A percentile compares a stretch with the other conserved stretches of the same genome.
Conservation (phyloP, 805 yeast species). For the Teunomyces atbi region DNA sequence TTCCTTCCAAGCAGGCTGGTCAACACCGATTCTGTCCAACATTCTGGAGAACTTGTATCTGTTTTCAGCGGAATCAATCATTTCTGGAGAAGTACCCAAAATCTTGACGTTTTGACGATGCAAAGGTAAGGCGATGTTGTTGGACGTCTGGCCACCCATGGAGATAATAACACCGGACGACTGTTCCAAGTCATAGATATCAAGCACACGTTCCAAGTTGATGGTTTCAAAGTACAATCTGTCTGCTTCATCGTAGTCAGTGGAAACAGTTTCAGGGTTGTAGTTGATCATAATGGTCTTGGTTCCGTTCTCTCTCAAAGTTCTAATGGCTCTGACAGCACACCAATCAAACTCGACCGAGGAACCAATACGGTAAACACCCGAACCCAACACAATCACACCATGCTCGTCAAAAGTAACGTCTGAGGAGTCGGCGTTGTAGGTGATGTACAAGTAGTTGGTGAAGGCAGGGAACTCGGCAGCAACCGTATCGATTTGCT, state of each 20-base stretch:
- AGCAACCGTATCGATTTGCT: constrained; percentile 97
- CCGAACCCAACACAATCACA: constrained; percentile 94
- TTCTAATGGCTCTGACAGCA: constrained; percentile 95
- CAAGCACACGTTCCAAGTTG: constrained; percentile 89
- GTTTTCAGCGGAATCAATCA: constrained; percentile 98
- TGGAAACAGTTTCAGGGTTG: constrained; percentile 98
- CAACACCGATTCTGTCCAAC: constrained; percentile 94
- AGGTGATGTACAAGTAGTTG: constrained; percentile 91
- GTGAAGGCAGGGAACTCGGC: constrained; percentile 98
- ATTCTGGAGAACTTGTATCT: constrained; percentile 96
- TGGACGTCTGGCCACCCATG: constrained; percentile 99
- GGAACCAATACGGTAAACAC: constrained; percentile 98
- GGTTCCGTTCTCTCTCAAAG: constrained; percentile 78
- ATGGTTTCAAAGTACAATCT: constrained; percentile 94
- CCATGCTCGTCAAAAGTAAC: constrained; percentile 89
- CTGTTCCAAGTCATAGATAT: constrained; percentile 88
- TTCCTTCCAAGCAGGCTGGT: constrained; percentile 99
- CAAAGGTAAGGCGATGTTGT: constrained; percentile 89
- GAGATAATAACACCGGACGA: constrained; percentile 91
- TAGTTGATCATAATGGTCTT: constrained; percentile 97
- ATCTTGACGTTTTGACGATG: constrained; percentile 94
- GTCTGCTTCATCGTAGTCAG: constrained; percentile 98
- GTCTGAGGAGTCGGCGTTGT: constrained; percentile 88
- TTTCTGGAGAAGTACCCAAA: constrained; percentile 95
- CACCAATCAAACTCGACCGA: constrained; percentile 99